These are phyloP conservation scores for Madurella mycetomatis DNA, from an alignment of 2,329 filamentous ascomycete genomes.

Conservation along the genomic window DNA sequence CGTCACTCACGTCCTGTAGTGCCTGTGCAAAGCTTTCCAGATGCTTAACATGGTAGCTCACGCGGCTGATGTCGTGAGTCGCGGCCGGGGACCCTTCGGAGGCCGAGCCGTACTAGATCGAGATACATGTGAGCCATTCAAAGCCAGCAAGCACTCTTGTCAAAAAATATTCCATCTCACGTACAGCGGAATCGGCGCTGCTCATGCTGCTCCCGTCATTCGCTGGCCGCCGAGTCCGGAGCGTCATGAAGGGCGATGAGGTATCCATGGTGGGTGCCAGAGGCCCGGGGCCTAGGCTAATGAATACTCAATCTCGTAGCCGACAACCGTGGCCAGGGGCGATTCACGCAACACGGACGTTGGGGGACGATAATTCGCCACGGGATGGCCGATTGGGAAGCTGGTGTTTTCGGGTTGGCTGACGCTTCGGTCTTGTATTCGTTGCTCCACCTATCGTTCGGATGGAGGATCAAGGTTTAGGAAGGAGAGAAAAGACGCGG, in stretches of 20 bases:
- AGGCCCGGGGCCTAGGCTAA: slow-evolving; percentile 1
- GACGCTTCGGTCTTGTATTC: slow-evolving; percentile 7
- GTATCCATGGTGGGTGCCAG: slow-evolving; percentile 37
- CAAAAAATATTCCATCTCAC: slow-evolving; percentile 29
- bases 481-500: background rate
- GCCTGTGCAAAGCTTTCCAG: slow-evolving; percentile 51
- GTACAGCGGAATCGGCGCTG: slow-evolving; percentile 46
- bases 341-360: background rate
- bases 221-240: slow-evolving; percentile 44
- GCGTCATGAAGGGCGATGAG: slow-evolving; percentile 47
- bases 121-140: slow-evolving; percentile 16
- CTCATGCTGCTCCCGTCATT: slow-evolving; percentile 43
- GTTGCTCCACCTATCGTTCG: background rate
- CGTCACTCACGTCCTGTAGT: slow-evolving; percentile 47
- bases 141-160: slow-evolving; percentile 27
- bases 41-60: slow-evolving; percentile 55
- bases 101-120: slow-evolving; percentile 40
- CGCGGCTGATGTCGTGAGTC: slow-evolving; percentile 55
- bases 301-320: background rate
- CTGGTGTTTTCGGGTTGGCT: background rate
- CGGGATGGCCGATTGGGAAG: background rate
- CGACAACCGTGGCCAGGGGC: background rate
- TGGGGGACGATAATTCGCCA: background rate
- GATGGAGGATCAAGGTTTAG: background rate
- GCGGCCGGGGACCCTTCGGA: slow-evolving; percentile 38